Evolutionary conservation across 352 stramenopile species (phyloP), one percentile per base, ranked within the genome.

Genomic region (Pythium folliculosum): DNA sequence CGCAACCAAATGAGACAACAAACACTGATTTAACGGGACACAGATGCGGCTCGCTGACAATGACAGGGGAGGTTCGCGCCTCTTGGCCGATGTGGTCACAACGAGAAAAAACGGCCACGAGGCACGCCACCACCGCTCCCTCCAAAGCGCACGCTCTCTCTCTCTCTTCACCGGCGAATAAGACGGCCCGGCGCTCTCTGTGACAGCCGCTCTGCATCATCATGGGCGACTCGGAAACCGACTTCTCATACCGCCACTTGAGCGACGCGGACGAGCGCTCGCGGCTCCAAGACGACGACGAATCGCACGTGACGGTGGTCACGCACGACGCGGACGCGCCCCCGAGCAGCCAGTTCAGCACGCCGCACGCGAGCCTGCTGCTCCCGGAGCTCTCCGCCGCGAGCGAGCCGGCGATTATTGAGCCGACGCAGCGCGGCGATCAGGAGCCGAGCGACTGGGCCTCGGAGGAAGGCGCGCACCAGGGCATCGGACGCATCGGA

Each of bases 231-330:
- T 37, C 60, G 22, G 61, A 73, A 32, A 43, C 30, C 16, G 68
- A 74, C 32, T 70, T 70, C 38, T 66, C 68, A 14, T 75, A 75
- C 30, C 69, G 69, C 52, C 53, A 75, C 44, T 48, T 75, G 10
- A 75, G 50, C 52, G 69, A 75, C 45, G 8, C 27, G 13, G 69
- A 71, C 27, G 68, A 75, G 2, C 25, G 19, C 5, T 35, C 45
- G n/a, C 62, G 55, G 6, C 21, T 50, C 38, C 67, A 73, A 23
- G 60, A 66, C n/a, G 35, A 23, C 10, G 58, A 65, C 59, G 59
- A 58, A 32, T 65, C 59, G 5, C 59, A 52, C 47, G 51, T 68
- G 32, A 65, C 62, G 1, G 45, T 68, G 45, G 40, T 63, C 22
- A 63, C 56, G 40, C 67, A 67, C 45, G 58, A 64, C 52, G 17